These are phyloP conservation scores for Piper betle DNA, from an alignment of 164 flowering plant genomes.

Conservation along the genomic window DNA sequence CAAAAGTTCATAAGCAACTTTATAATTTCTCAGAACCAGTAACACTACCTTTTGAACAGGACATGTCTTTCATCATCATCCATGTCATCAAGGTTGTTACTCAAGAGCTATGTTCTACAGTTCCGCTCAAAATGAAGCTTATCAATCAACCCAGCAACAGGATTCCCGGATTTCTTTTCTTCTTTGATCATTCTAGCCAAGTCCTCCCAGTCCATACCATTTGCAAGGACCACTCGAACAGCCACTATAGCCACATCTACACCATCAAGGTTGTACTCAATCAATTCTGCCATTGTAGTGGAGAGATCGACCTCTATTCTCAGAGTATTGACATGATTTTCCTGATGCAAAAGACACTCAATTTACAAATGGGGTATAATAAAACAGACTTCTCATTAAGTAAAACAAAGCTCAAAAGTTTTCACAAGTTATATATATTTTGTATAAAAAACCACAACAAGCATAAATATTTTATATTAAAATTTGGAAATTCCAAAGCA, in stretches of 20 bases:
- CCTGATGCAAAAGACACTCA: constrained; percentile 35
- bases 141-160: constrained; percentile 90
- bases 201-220: constrained; percentile 93
- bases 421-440: too few relatives aligned
- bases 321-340: constrained; percentile 74
- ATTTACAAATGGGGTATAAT: not conserved
- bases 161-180: constrained; percentile 89
- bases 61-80: constrained; percentile 91
- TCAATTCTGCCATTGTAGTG: constrained; percentile 74
- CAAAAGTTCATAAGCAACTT: constrained; percentile 2
- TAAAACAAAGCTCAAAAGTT: too few relatives aligned
- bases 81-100: constrained; percentile 99
- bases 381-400: not conserved
- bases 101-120: constrained; percentile 70
- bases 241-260: constrained; percentile 96
- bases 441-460: too few relatives aligned
- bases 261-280: constrained; percentile 92
- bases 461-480: too few relatives aligned
- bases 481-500: not conserved
- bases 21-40: too few relatives aligned
- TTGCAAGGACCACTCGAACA: constrained; percentile 93
- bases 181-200: constrained; percentile 94
- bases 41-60: constrained; percentile 77
- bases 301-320: constrained; percentile 73
- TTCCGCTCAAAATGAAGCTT: constrained; percentile 82